These are phyloP conservation scores for Prunus davidiana DNA, from an alignment of 306 rosid genomes.

Conservation along the genomic window DNA sequence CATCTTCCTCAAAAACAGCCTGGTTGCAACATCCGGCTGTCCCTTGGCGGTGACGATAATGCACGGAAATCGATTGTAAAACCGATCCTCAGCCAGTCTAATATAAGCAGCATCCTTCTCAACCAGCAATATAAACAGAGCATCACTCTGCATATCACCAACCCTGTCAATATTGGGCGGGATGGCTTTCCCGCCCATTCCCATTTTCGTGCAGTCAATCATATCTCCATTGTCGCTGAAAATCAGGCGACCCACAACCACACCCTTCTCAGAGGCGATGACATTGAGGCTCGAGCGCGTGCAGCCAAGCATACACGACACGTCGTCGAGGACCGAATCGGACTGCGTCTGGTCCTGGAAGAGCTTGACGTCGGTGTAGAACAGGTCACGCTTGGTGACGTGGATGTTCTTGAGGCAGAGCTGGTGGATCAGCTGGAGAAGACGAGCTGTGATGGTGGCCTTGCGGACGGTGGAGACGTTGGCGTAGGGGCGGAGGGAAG, in stretches of 20 bases:
- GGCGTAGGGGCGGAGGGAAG: slow-evolving; percentile 68
- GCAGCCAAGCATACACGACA: slow-evolving; percentile 81
- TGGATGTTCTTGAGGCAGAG: slow-evolving; percentile 75
- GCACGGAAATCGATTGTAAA: slow-evolving; percentile 83
- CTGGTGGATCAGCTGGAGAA: slow-evolving; percentile 76
- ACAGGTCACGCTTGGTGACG: slow-evolving; percentile 92
- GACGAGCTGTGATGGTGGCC: slow-evolving; percentile 62
- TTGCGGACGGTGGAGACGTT: slow-evolving; percentile 82
- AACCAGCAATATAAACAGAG: slow-evolving; percentile 74
- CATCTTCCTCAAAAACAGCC: slow-evolving; percentile 89
- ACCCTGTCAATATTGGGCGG: slow-evolving; percentile 89
- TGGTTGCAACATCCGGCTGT: slow-evolving; percentile 85
- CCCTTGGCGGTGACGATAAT: slow-evolving; percentile 81
- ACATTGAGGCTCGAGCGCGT: slow-evolving; percentile 86
- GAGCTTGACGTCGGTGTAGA: slow-evolving; percentile 89
- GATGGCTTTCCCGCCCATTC: slow-evolving; percentile 91
- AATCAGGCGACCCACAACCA: slow-evolving; percentile 80
- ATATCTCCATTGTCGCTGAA: slow-evolving; percentile 93
- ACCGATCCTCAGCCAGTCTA: slow-evolving; percentile 85
- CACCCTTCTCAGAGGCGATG: slow-evolving; percentile 87
- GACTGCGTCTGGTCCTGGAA: slow-evolving; percentile 90
- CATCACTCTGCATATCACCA: slow-evolving; percentile 93
- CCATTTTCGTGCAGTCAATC: slow-evolving; percentile 97
- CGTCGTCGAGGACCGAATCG: slow-evolving; percentile 81
- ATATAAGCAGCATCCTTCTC: slow-evolving; percentile 96